Evolutionary conservation across 768 basidiomycete species (phyloP).

Genomic region (Suillus alpinus): DNA sequence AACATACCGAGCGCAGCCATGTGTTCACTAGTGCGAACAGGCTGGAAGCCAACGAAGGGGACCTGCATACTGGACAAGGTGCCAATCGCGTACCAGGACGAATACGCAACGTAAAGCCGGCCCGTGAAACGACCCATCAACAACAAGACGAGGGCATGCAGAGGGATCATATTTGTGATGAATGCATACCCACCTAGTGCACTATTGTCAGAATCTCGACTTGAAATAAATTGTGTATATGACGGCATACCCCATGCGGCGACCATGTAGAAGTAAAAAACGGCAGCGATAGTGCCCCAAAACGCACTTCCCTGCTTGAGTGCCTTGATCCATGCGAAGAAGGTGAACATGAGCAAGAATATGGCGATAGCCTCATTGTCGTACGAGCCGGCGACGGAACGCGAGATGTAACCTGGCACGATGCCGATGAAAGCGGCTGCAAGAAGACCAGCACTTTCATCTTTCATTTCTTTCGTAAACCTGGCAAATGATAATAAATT

Average conservation of each 20-base stretch:
- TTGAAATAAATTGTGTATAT: not conserved
- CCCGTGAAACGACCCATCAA: slow-evolving; percentile 95
- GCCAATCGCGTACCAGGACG: slow-evolving; percentile 96
- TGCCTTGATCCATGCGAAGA: slow-evolving; percentile 96
- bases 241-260: slow-evolving; percentile 88
- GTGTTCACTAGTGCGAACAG: slow-evolving; percentile 96
- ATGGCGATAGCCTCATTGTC: slow-evolving; percentile 99
- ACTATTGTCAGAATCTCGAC: not conserved
- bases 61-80: slow-evolving; percentile 99
- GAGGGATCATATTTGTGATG: slow-evolving; percentile 99
- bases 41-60: slow-evolving; percentile 98
- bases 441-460: slow-evolving; percentile 91
- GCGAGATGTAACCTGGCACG: slow-evolving; percentile 96
- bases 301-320: slow-evolving; percentile 92
- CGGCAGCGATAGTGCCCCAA: slow-evolving; percentile 83
- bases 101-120: slow-evolving; percentile 92
- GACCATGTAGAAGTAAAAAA: slow-evolving; percentile 99
- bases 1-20: slow-evolving; percentile 90
- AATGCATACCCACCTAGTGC: slow-evolving; percentile 89
- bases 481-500: slow-evolving; percentile 36
- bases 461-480: slow-evolving; percentile 97
- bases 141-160: slow-evolving; percentile 91
- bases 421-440: slow-evolving; percentile 99
- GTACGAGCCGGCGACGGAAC: slow-evolving; percentile 98
- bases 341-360: slow-evolving; percentile 99